phyloP scores from a whole-genome alignment of 805 yeast genomes.

The Komagataella kurtzmanii region DNA sequence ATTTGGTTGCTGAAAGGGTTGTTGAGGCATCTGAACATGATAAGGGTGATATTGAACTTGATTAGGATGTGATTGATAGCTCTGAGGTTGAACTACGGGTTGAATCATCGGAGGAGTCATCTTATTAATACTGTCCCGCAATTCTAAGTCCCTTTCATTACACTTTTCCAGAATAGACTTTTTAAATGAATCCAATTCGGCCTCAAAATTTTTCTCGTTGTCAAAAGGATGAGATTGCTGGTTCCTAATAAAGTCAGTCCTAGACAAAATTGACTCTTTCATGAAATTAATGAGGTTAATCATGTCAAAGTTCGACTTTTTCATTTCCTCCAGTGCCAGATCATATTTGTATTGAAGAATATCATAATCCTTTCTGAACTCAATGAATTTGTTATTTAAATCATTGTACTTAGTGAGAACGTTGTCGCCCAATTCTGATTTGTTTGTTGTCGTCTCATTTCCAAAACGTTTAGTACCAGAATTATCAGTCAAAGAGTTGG shows the following conservation, averaged over 20 bases:
- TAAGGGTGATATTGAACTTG: background rate
- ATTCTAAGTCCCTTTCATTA: slow-evolving; percentile 2
- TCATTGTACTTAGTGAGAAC: slow-evolving; percentile 14
- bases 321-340: slow-evolving; percentile 30
- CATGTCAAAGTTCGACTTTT: slow-evolving; percentile 37
- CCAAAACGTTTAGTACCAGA: background rate
- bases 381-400: slow-evolving; percentile 21
- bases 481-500: background rate
- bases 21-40: background rate
- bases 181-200: slow-evolving; percentile 14
- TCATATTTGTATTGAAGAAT: slow-evolving; percentile 32
- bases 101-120: slow-evolving; percentile 1
- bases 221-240: background rate
- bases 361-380: slow-evolving; percentile 27
- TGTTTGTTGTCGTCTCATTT: background rate
- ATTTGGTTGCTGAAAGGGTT: slow-evolving; percentile 2
- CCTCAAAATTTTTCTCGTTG: background rate
- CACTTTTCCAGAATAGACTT: slow-evolving; percentile 13
- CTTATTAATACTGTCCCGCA: slow-evolving; percentile 1
- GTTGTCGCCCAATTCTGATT: background rate
- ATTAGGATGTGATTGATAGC: background rate
- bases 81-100: background rate
- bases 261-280: slow-evolving; percentile 8
- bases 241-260: background rate
- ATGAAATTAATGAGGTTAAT: slow-evolving; percentile 32